These are phyloP conservation scores for Ailanthus altissimus DNA, from an alignment of 345 rosid genomes.

Conservation along the genomic window DNA sequence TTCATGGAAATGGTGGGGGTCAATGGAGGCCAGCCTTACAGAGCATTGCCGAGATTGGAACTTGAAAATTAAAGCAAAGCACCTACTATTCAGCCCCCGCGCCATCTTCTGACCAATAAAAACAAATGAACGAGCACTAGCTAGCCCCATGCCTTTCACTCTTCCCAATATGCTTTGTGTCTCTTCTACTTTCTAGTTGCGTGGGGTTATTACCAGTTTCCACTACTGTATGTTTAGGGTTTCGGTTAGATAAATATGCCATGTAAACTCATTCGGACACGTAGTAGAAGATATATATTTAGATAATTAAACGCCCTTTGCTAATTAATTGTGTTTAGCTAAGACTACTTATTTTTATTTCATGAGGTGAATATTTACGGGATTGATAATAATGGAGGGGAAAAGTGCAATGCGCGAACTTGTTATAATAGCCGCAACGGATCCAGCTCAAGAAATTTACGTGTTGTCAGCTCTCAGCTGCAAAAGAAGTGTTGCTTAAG, in stretches of 20 bases:
- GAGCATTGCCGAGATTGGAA: slow-evolving; percentile 76
- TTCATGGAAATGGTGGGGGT: slow-evolving; percentile 36
- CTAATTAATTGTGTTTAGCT: too few relatives aligned
- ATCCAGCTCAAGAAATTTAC: too few relatives aligned
- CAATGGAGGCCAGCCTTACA: slow-evolving; percentile 90
- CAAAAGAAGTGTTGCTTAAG: not conserved
- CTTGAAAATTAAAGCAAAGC: slow-evolving; percentile 22
- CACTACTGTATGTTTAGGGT: not conserved
- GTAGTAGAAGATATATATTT: too few relatives aligned
- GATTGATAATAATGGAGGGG: too few relatives aligned
- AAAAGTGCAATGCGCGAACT: too few relatives aligned
- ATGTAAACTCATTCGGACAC: not conserved
- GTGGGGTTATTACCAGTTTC: not conserved
- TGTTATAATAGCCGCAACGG: too few relatives aligned
- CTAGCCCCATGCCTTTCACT: not conserved
- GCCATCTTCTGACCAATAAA: not conserved
- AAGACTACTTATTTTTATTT: too few relatives aligned
- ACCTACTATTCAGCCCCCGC: not conserved
- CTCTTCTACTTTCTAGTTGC: not conserved
- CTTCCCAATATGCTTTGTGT: not conserved
- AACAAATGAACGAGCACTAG: not conserved
- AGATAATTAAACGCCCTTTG: too few relatives aligned
- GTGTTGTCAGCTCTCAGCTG: too few relatives aligned
- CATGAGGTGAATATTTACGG: too few relatives aligned
- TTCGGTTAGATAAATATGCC: not conserved